Base-by-base conservation (phyloP, 331 rosid genomes). In the Quercus phellos region DNA sequence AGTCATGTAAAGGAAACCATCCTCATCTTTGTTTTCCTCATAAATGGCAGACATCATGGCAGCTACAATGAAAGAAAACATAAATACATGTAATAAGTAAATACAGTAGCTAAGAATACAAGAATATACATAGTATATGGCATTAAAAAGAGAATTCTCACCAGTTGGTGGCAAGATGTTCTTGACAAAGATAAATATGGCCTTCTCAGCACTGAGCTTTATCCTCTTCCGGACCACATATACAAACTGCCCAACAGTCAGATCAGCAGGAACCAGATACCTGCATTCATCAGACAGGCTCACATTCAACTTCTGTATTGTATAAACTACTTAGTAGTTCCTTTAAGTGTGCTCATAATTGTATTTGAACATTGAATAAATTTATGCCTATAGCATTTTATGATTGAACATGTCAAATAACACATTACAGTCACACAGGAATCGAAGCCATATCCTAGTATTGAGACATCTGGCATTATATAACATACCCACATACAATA, bases 1-100 rank as follows among this genome's bases (percentile, higher is more conserved):
- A 58, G 89, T 85, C 89, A 85, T 85, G 82, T 85, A 85, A 29
- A 85, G 89, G 81, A 85, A 85, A 30, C 89, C 89, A 73, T 85
- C 89, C 56, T 85, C 89, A 9, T 85, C 89, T 67, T 82, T 85
- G 78, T 85, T 73, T 74, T 85, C 89, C 78, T 85, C 89, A 19
- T 86, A 86, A 61, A 86, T 86, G 1, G 89, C 87, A 16, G 89
- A 86, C 89, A 86, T 82, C 87, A 86, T 79, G 24, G 89, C 87
- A 82, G 87, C 89, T 86, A 78, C 70, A 72, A 63, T 30, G 50
- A 54, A 51, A 63, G 29, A 71, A 64, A 69, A 56, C 32, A 61
- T 19, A 24, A 54, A 42, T 6, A 21, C 8, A 16, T 0, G 73
- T 67, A 70, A 13, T 22, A 29, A 70, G 50, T 46, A 5, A 21